Base-by-base conservation (phyloP, 441 rosid genomes). In the Pelargonium citronellum region DNA sequence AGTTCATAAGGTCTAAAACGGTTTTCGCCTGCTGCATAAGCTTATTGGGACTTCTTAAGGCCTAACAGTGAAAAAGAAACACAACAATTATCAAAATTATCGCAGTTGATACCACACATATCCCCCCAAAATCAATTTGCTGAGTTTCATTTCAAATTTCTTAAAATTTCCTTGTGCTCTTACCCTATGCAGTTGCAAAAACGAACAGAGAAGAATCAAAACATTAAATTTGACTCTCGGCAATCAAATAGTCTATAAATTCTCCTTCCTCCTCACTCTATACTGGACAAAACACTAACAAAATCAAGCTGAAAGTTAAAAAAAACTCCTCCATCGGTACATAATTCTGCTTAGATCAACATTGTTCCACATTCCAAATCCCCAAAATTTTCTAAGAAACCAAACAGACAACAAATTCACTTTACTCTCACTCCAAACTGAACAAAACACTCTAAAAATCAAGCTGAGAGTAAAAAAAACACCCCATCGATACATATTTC, bases 21-120 rank as follows among this genome's bases (percentile, higher is more conserved):
- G 67, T 79, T 73, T 77, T 81, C 5, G 85, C 89, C 78, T 82
- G 87, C 72, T 85, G 81, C 39, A 77, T 69, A 77, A 86, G 88
- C 74, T 80, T 81, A 57, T 72, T 64, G 13, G 83, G 83, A 82
- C 78, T 74, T 65, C 64, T 72, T n/a, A 86, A 78, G 8, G 90
- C 86, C 97, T 93, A 86, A 64, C 67, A 69, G 66, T 67, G 61
- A 30, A 67, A 46, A 57, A 20, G 30, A 71, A 67, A 30, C n/a
- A 46, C 53, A 27, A 34, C 0, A 70, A 16, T 30, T 34, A 60
- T 22, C 19, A 60, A 5, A 51, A 51, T 1, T 15, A 17, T 51
- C 0, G 58, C 5, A 12, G 58, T 51, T 13, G 58, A 51, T 51
- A 19, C 15, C 17, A 51, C 19, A n/a, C 5, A n/a, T 30, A 51